Evolutionary conservation across 768 basidiomycete genomes (phyloP).

Genomic region (Hygrocybe coccinea): DNA sequence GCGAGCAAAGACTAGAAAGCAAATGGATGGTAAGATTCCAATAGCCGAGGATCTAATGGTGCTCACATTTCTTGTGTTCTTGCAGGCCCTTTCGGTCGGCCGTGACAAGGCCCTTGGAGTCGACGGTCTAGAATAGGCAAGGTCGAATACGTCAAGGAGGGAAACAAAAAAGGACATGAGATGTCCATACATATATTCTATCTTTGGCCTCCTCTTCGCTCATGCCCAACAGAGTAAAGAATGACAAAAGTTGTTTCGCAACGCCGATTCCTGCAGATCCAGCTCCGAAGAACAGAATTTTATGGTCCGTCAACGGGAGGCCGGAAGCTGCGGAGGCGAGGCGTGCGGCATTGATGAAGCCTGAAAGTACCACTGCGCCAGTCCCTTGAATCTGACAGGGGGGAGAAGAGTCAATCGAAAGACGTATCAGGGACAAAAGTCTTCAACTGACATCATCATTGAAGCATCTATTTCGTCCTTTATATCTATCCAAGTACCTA

Average conservation of each 20-base stretch:
- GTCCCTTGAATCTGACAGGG: constrained; percentile 64
- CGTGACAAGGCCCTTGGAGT: constrained; percentile 73
- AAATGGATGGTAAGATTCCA: constrained; percentile 15
- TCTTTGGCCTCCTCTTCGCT: constrained; percentile 60
- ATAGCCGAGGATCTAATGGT: not conserved
- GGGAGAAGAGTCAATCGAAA: not conserved
- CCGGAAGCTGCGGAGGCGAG: constrained; percentile 52
- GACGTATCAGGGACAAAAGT: not conserved
- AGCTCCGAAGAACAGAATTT: constrained; percentile 87
- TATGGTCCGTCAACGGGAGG: constrained; percentile 62
- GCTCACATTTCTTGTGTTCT: constrained; percentile 68
- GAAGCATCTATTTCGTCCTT: constrained; percentile 54
- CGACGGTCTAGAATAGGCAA: constrained; percentile 49
- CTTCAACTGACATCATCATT: constrained; percentile 61
- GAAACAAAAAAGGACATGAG: not conserved
- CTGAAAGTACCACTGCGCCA: constrained; percentile 67
- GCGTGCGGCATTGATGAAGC: constrained; percentile 68
- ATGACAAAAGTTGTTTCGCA: constrained; percentile 75
- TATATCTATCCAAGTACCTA: constrained; percentile 59
- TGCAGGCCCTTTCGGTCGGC: constrained; percentile 62
- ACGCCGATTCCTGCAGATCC: constrained; percentile 89
- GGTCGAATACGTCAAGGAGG: constrained; percentile 13
- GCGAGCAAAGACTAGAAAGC: constrained; percentile 60
- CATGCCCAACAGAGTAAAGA: constrained; percentile 69
- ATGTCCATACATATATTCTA: constrained; percentile 49